Conservation (phyloP, 1,284 basidiomycete genomes). For the Omphalotus olearius region DNA sequence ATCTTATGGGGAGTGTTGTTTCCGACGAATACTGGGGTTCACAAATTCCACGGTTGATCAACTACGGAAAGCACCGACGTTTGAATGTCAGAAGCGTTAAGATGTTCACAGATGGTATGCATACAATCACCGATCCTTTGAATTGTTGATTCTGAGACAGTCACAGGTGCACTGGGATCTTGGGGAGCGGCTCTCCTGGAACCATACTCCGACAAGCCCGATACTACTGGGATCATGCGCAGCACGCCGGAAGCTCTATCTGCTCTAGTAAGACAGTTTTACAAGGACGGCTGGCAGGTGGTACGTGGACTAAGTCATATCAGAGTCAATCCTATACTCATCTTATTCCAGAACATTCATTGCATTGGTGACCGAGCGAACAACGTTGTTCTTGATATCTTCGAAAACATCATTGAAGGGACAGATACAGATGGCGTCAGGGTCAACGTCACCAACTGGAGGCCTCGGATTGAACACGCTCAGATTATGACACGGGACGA, state of each 20-base stretch:
- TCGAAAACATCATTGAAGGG: conserved; percentile 45
- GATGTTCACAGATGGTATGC: conserved; percentile 71
- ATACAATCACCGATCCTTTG: neutral
- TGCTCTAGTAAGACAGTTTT: conserved; percentile 57
- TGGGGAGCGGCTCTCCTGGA: conserved; percentile 84
- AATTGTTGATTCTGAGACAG: neutral
- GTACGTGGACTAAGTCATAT: conserved; percentile 38
- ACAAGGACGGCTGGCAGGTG: conserved; percentile 66
- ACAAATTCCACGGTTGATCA: conserved; percentile 53
- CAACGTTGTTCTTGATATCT: conserved; percentile 74
- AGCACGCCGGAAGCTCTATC: conserved; percentile 49
- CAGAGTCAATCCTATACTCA: conserved; percentile 1
- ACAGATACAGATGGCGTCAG: conserved; percentile 22
- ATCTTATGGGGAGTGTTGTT: conserved; percentile 67
- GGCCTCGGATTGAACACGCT: conserved; percentile 87
- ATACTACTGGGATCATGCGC: conserved; percentile 67
- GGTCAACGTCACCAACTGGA: conserved; percentile 38
- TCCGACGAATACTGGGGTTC: conserved; percentile 65
- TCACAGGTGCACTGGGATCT: conserved; percentile 67
- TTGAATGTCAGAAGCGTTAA: conserved; percentile 79
- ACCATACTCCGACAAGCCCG: conserved; percentile 80
- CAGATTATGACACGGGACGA: conserved; percentile 79
- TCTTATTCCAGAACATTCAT: conserved; percentile 66
- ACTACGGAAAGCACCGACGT: conserved; percentile 58
- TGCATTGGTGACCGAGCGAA: conserved; percentile 92